Evolutionary conservation across 768 basidiomycete genomes (phyloP).

Genomic region (Crucibulum laeve): DNA sequence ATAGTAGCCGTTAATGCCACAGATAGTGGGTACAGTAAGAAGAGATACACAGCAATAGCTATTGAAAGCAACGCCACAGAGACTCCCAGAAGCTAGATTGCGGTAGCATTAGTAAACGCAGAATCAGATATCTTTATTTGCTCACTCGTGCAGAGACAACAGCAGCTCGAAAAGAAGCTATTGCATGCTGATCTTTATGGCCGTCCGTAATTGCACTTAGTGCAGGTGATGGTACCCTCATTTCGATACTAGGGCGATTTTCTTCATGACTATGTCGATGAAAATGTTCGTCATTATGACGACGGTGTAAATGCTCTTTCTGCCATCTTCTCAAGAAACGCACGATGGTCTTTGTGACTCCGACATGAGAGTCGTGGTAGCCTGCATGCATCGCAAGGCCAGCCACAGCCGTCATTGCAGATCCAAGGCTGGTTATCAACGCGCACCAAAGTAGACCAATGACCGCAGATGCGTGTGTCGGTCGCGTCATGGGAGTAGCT

Average conservation of each 20-base stretch:
- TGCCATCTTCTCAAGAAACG: slow-evolving; percentile 5
- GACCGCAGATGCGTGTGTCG: slow-evolving; percentile 4
- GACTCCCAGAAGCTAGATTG: slow-evolving; percentile 5
- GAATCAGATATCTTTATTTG: not conserved
- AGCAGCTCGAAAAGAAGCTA: slow-evolving; percentile 5
- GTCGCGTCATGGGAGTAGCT: slow-evolving; percentile 3
- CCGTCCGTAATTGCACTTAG: slow-evolving; percentile 5
- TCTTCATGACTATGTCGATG: not conserved
- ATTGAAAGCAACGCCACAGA: slow-evolving; percentile 5
- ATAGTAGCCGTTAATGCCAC: slow-evolving; percentile 2
- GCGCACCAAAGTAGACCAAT: slow-evolving; percentile 8
- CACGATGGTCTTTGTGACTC: slow-evolving; percentile 6
- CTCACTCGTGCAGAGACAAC: slow-evolving; percentile 7
- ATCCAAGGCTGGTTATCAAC: slow-evolving; percentile 7
- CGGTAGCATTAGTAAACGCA: not conserved
- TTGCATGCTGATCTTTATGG: slow-evolving; percentile 3
- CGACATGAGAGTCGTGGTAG: slow-evolving; percentile 8
- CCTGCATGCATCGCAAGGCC: slow-evolving; percentile 7
- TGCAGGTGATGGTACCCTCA: not conserved
- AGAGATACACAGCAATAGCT: slow-evolving; percentile 8
- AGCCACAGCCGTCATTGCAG: slow-evolving; percentile 7
- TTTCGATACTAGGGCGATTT: too few species aligned
- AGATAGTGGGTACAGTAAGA: slow-evolving; percentile 6
- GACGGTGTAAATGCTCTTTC: not conserved
- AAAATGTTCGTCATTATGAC: not conserved